Evolutionary conservation across 768 basidiomycete genomes (phyloP).

Genomic region (Boletus subcaerulescens): DNA sequence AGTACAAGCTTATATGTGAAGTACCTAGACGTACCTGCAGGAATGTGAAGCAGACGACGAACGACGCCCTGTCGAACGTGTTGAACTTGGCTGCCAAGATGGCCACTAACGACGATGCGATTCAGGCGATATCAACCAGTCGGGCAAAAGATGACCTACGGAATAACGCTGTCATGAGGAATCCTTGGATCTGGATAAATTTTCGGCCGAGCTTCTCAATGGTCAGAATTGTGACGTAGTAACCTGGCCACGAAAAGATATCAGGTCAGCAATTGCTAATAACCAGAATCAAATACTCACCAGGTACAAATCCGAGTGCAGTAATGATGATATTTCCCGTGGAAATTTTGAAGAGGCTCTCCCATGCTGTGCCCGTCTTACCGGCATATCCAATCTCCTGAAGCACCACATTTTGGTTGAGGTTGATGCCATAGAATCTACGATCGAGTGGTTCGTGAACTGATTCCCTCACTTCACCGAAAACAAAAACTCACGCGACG

Average conservation of each 20-base stretch:
- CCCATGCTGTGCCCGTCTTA: slow-evolving; percentile 52
- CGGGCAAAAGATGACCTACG: slow-evolving; percentile 34
- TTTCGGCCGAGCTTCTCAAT: slow-evolving; percentile 76
- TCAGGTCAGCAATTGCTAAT: not conserved
- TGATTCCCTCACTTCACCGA: not conserved
- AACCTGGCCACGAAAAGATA: slow-evolving; percentile 40
- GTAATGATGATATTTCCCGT: slow-evolving; percentile 72
- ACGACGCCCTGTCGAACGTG: slow-evolving; percentile 50
- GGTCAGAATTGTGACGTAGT: slow-evolving; percentile 64
- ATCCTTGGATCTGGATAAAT: slow-evolving; percentile 73
- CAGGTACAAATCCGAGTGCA: slow-evolving; percentile 74
- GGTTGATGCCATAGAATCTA: slow-evolving; percentile 74
- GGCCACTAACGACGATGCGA: slow-evolving; percentile 40
- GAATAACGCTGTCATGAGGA: slow-evolving; percentile 67
- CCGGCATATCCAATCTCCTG: slow-evolving; percentile 70
- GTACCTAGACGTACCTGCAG: slow-evolving; percentile 44
- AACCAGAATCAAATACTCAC: slow-evolving; percentile 26
- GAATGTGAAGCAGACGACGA: slow-evolving; percentile 71
- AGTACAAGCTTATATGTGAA: not conserved
- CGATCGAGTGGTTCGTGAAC: not conserved
- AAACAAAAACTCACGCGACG: slow-evolving; percentile 45
- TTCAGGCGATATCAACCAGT: not conserved
- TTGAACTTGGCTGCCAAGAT: slow-evolving; percentile 68
- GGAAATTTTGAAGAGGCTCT: slow-evolving; percentile 63
- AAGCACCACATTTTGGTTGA: slow-evolving; percentile 78